phyloP scores from a whole-genome alignment of 139 green algal species.

The Pedinophyceae sp. region DNA sequence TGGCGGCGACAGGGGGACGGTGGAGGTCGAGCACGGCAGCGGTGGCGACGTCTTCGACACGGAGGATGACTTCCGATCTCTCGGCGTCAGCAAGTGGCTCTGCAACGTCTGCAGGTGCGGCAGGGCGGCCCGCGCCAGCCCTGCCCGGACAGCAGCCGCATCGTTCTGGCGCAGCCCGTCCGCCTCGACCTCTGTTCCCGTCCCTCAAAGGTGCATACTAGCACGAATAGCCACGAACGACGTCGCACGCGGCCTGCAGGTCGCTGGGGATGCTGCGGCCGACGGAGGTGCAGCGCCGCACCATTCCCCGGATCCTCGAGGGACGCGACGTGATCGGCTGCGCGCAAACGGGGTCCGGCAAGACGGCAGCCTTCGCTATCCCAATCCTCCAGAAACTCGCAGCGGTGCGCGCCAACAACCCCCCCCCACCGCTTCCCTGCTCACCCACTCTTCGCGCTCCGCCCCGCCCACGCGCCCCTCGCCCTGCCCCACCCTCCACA shows the following conservation, averaged over 20 bases:
- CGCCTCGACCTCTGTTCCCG: neutral
- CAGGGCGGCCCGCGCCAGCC: no score
- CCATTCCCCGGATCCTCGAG: constrained; percentile 65
- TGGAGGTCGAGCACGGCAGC: no score
- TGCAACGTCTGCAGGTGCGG: no score
- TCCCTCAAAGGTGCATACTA: no score
- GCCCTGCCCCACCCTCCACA: neutral
- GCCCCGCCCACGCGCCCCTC: no score
- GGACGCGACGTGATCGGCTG: constrained; percentile 75
- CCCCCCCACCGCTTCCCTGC: no score
- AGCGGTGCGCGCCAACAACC: no score
- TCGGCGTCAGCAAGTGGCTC: no score
- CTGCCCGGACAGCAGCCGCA: no score
- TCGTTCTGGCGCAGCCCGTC: neutral
- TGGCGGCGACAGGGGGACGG: no score
- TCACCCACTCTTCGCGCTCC: neutral
- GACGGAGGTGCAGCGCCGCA: constrained; percentile 55
- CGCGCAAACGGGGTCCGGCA: constrained; percentile 87
- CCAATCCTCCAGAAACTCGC: constrained; percentile 83
- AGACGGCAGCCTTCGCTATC: constrained; percentile 93
- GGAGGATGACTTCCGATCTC: no score
- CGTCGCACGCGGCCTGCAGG: constrained; percentile 1
- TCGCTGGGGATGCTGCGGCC: constrained; percentile 25
- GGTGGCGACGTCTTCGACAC: no score
- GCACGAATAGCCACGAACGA: neutral